phyloP scores from a whole-genome alignment of 192 early-diverging fungal species.

The Coemansia sp. region DNA sequence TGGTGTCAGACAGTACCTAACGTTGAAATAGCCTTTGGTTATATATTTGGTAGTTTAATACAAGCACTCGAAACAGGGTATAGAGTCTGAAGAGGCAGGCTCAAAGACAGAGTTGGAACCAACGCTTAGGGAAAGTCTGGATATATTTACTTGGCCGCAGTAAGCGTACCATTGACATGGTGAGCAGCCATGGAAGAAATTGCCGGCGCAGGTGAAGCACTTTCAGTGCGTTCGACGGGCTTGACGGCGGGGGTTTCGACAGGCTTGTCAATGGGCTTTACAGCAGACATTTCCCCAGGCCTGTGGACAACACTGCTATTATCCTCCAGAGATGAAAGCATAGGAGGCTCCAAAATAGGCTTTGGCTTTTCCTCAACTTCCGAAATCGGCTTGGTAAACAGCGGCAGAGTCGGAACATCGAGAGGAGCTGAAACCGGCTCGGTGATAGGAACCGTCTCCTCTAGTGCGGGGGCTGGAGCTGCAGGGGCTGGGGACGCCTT shows the following conservation, averaged over 20 bases:
- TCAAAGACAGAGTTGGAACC: not conserved
- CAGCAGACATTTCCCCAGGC: not conserved
- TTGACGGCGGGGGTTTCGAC: not conserved
- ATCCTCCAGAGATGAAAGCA: not conserved
- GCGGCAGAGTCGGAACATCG: not conserved
- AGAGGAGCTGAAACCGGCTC: not conserved
- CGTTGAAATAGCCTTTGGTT: too few relatives aligned
- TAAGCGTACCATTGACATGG: constrained; percentile 19
- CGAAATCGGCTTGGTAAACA: not conserved
- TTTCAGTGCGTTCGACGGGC: not conserved
- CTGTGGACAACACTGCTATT: not conserved
- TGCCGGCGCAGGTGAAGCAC: not conserved
- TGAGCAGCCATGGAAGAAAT: constrained; percentile 45
- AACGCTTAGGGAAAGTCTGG: not conserved
- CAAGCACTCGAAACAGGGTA: too few relatives aligned
- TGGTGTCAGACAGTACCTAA: too few relatives aligned
- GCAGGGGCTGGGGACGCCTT: not conserved
- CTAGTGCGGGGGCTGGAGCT: not conserved
- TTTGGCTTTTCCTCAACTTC: not conserved
- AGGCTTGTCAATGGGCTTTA: not conserved
- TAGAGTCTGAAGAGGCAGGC: not conserved
- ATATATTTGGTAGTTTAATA: too few relatives aligned
- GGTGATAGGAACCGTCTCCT: constrained; percentile 8
- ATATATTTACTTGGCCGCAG: constrained; percentile 25
- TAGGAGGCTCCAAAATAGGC: not conserved